These are phyloP conservation scores for Coniochaeta prunicola DNA, from an alignment of 2,329 filamentous ascomycete genomes.

Conservation along the genomic window DNA sequence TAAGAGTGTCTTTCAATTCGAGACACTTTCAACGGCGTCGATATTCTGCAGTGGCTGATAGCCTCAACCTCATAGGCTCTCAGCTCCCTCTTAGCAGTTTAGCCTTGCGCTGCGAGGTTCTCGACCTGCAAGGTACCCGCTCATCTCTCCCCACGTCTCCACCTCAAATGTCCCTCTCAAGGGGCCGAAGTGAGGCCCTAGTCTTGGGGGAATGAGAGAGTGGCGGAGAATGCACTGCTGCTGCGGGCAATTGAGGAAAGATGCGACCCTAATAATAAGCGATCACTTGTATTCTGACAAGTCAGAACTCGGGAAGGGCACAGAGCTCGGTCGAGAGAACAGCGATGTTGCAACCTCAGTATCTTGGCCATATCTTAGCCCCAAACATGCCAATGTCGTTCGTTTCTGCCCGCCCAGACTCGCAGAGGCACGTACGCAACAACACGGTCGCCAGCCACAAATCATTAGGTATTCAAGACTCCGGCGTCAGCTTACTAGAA, in stretches of 20 bases:
- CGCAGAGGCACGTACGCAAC: background rate
- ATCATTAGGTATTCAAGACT: background rate
- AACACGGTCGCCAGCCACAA: background rate
- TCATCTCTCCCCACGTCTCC: background rate
- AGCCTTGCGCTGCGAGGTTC: background rate
- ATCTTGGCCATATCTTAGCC: background rate
- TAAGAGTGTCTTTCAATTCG: background rate
- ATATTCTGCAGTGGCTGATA: background rate
- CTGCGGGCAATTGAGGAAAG: background rate
- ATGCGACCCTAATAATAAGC: background rate
- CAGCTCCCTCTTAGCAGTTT: no score
- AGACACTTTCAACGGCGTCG: background rate
- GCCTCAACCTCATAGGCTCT: background rate
- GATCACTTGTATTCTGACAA: background rate
- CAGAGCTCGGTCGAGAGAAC: background rate
- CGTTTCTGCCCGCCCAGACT: background rate
- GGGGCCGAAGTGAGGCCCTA: background rate
- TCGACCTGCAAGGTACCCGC: constrained; percentile 4
- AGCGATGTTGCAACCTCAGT: background rate
- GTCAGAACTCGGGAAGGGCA: background rate
- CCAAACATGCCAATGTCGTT: background rate
- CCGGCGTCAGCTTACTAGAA: background rate
- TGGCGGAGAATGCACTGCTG: background rate
- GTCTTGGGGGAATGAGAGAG: background rate
- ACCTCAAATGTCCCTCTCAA: background rate